Percentiles rank a stretch among this genome's conserved stretches.
Conservation (phyloP, 208 protist genomes). For the Phytomonas sp. region DNA sequence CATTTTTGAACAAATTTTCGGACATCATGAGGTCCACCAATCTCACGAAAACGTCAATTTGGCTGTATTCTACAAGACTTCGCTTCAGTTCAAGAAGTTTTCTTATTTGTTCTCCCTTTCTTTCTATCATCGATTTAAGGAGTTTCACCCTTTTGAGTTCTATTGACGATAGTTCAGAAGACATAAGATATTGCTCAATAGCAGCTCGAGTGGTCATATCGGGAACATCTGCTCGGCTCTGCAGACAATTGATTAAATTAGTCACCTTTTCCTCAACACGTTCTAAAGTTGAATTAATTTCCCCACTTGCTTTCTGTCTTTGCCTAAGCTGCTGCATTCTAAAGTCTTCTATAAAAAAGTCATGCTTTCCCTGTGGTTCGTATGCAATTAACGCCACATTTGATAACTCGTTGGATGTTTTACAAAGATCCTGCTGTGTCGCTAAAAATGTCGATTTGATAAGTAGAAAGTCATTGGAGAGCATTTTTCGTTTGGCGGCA, state of each 20-base stretch:
- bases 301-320: slow-evolving; percentile 46
- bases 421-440: slow-evolving; percentile 73
- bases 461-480: slow-evolving; percentile 75
- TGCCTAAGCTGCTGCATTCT: slow-evolving; percentile 51
- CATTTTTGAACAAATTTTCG: slow-evolving; percentile 75
- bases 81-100: slow-evolving; percentile 84
- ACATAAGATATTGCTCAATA: slow-evolving; percentile 86
- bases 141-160: slow-evolving; percentile 22
- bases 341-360: slow-evolving; percentile 88
- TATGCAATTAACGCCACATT: slow-evolving; percentile 70
- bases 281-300: slow-evolving; percentile 57
- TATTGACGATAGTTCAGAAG: slow-evolving; percentile 19
- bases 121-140: slow-evolving; percentile 82
- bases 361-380: slow-evolving; percentile 78
- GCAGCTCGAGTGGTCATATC: slow-evolving; percentile 88
- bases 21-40: slow-evolving; percentile 82
- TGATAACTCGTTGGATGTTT: slow-evolving; percentile 67
- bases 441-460: slow-evolving; percentile 81
- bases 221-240: slow-evolving; percentile 82
- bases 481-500: slow-evolving; percentile 39
- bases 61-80: slow-evolving; percentile 88
- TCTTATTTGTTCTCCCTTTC: slow-evolving; percentile 71
- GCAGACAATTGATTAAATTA: slow-evolving; percentile 75
- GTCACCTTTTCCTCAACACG: slow-evolving; percentile 74
- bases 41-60: slow-evolving; percentile 84